A percentile compares a stretch with the other conserved stretches of the same genome.
Evolutionary conservation across 345 rosid genomes (phyloP).

Genomic region (Eucalyptus rudis): DNA sequence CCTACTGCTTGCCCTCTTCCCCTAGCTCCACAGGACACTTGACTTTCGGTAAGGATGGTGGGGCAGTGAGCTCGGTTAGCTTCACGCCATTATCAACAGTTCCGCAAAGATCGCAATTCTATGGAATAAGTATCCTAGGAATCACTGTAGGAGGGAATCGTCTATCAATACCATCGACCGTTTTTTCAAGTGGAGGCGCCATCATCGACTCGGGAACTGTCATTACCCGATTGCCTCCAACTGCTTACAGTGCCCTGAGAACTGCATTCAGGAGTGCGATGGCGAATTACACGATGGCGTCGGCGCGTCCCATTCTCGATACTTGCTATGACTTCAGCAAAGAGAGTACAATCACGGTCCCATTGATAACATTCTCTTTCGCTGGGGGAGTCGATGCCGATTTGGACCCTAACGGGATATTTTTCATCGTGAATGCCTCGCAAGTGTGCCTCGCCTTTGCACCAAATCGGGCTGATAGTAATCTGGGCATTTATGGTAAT

Average conservation of each 20-base stretch:
- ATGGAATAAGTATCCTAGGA: constrained; percentile 4
- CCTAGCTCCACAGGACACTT: constrained; percentile 7
- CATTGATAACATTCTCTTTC: neutral
- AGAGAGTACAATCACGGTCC: neutral
- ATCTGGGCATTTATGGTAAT: constrained; percentile 1
- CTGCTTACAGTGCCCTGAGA: neutral
- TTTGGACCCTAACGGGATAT: neutral
- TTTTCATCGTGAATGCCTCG: neutral
- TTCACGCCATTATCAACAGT: constrained; percentile 3
- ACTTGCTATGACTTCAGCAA: constrained; percentile 15
- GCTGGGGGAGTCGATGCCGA: neutral
- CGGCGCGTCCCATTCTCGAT: neutral
- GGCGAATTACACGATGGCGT: constrained; percentile 1
- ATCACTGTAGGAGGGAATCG: constrained; percentile 1
- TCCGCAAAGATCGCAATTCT: neutral
- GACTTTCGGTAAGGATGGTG: neutral
- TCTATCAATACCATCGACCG: neutral
- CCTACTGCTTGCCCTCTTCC: constrained; percentile 14
- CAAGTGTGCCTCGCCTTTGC: constrained; percentile 5
- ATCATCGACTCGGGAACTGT: constrained; percentile 18
- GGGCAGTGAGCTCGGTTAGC: neutral
- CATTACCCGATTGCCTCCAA: constrained; percentile 8
- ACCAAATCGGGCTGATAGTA: neutral
- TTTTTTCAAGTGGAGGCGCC: neutral
- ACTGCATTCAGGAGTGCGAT: neutral